Conservation (phyloP, 495 filamentous ascomycete species). For the Aspergillus bridgeri region DNA sequence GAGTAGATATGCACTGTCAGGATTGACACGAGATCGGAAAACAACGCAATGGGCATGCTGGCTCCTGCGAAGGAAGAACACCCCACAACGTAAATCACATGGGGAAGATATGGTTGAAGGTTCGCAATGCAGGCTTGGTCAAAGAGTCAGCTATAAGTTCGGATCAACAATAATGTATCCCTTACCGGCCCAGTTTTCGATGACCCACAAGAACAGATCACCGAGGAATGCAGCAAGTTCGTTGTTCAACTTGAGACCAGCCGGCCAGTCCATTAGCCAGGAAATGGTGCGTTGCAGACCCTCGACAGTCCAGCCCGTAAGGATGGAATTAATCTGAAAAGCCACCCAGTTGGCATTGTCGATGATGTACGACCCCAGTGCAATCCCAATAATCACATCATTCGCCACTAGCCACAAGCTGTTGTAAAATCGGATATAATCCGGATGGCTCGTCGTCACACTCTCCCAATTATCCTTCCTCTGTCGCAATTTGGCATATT, state of each 20-base stretch:
- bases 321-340: slow-evolving; percentile 70
- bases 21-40: slow-evolving; percentile 89
- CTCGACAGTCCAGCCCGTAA: slow-evolving; percentile 82
- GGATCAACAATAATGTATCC: slow-evolving; percentile 2
- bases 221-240: slow-evolving; percentile 92
- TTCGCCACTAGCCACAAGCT: slow-evolving; percentile 98
- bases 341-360: slow-evolving; percentile 89
- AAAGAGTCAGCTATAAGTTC: slow-evolving; percentile 14
- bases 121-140: slow-evolving; percentile 65
- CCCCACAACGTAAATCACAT: slow-evolving; percentile 88
- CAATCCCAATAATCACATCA: slow-evolving; percentile 97
- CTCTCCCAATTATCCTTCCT: slow-evolving; percentile 94
- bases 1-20: slow-evolving; percentile 95
- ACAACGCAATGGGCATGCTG: slow-evolving; percentile 93
- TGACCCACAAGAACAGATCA: slow-evolving; percentile 95
- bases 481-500: slow-evolving; percentile 85
- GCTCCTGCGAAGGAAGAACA: slow-evolving; percentile 94
- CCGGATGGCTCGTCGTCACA: slow-evolving; percentile 89
- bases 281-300: slow-evolving; percentile 85
- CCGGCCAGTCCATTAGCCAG: slow-evolving; percentile 97
- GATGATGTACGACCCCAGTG: slow-evolving; percentile 92
- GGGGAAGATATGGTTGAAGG: slow-evolving; percentile 74
- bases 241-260: slow-evolving; percentile 94
- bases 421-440: slow-evolving; percentile 99
- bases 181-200: slow-evolving; percentile 90